Evolutionary conservation across 441 rosid species (phyloP).

Genomic region (Breynia disticha): DNA sequence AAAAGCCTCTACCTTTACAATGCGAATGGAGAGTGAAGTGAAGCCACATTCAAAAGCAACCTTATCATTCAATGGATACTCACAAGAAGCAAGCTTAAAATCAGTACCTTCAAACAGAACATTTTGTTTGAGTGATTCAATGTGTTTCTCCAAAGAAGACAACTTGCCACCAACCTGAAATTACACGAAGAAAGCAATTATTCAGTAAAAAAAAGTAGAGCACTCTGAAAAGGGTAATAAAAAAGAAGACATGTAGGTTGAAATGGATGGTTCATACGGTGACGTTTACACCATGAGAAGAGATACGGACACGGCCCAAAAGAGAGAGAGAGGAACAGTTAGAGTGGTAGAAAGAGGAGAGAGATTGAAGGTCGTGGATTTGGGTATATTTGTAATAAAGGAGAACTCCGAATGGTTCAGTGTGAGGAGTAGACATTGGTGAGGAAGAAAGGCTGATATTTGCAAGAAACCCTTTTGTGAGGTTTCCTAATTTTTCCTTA

Average conservation of each 20-base stretch:
- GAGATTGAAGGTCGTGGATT: constrained; percentile 50
- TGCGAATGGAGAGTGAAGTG: constrained; percentile 70
- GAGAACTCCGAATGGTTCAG: constrained; percentile 45
- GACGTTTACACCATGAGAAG: constrained; percentile 73
- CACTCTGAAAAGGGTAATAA: background rate
- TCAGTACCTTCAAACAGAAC: constrained; percentile 72
- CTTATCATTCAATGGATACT: constrained; percentile 48
- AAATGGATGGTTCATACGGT: constrained; percentile 28
- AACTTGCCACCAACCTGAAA: constrained; percentile 69
- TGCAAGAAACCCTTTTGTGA: background rate
- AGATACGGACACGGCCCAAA: constrained; percentile 82
- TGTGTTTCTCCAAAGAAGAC: constrained; percentile 51
- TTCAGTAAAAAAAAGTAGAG: background rate
- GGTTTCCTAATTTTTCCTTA: too few species aligned
- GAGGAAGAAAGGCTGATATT: background rate
- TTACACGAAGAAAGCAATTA: background rate
- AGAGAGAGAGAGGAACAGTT: constrained; percentile 61
- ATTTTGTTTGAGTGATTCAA: constrained; percentile 37
- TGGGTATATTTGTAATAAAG: constrained; percentile 62
- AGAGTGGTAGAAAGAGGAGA: constrained; percentile 56
- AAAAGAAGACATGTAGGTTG: background rate
- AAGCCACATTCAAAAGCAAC: constrained; percentile 82
- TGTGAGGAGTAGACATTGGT: too few species aligned
- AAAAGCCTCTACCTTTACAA: constrained; percentile 53
- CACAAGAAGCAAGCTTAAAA: constrained; percentile 78